Evolutionary conservation across 202 grass and related monocot species (phyloP).

Genomic region (Bolboschoenoplectus hybrid): DNA sequence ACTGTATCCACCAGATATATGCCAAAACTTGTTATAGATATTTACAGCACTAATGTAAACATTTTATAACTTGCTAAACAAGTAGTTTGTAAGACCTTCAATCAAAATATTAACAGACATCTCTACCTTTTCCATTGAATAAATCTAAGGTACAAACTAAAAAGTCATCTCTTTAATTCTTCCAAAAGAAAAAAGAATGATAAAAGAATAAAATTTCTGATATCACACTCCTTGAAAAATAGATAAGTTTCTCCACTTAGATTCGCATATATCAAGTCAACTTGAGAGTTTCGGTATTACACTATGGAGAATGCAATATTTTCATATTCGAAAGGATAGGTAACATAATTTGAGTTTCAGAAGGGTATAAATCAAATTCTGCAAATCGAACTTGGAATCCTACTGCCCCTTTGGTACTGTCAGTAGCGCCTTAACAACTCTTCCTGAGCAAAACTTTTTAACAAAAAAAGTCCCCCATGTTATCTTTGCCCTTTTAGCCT

Average conservation of each 20-base stretch:
- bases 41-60: background rate
- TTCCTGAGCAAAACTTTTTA: constrained; percentile 22
- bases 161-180: background rate
- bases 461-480: constrained; percentile 24
- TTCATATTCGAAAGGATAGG: background rate
- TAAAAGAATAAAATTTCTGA: background rate
- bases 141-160: background rate
- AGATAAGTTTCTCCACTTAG: background rate
- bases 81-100: background rate
- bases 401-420: background rate
- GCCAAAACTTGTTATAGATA: background rate
- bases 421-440: constrained; percentile 23
- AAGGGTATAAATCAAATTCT: background rate
- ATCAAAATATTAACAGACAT: background rate
- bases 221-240: background rate
- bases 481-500: background rate
- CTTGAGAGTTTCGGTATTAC: background rate
- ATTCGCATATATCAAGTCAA: background rate
- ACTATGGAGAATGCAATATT: background rate
- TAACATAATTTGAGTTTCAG: background rate
- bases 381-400: background rate
- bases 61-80: background rate
- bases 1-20: background rate
- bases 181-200: background rate
- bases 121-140: background rate